Evolutionary conservation across 2,329 filamentous ascomycete genomes (phyloP), one percentile per base, ranked within the genome.

Genomic region (Falciphora oryzae): DNA sequence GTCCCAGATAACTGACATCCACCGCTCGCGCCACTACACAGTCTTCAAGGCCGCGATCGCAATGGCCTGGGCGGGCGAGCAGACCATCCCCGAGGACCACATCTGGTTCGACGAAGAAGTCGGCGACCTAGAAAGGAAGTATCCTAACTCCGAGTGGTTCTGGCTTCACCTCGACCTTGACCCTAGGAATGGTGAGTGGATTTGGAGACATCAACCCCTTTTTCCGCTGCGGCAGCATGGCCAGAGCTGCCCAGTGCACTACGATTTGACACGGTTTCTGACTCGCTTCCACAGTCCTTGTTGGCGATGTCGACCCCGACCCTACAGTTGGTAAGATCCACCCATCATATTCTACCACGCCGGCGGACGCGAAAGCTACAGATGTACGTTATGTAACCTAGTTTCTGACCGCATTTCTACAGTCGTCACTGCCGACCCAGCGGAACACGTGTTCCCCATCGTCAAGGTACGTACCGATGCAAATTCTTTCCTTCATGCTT

Each of bases 81-180:
- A 62, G 28, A 22, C 2, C 10, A 27, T 44, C n/a, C 32, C 38
- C 2, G 14, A 8, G 6, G 25, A 3, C 10, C 14, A 18, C 2
- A 28, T 44, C 4, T 22, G 27, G 16, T n/a, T 50, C 7, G 44
- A 35, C 14, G 60, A 62, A 16, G 53, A 16, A 27, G 35, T 44
- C 4, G 32, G 18, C 25, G 38, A 25, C 35, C n/a, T 62, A n/a
- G 60, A 53, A 18, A n/a, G 10, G 6, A 18, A 50, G 6, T 38
- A 27, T 11, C 35, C 38, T 4, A 13, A 50, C 14, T 50, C 32
- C 32, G 28, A 18, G 4, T 35, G 25, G 27, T n/a, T 38, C 14
- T 18, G 38, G n/a, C 4, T 62, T 50, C 60, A 62, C n/a, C 50
- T 62, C 27, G 60, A 62, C 38, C 38, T 62, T 13, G 60, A 62